phyloP scores from a whole-genome alignment of 2,329 filamentous ascomycete species.

The Diaporthe citrichinensis region DNA sequence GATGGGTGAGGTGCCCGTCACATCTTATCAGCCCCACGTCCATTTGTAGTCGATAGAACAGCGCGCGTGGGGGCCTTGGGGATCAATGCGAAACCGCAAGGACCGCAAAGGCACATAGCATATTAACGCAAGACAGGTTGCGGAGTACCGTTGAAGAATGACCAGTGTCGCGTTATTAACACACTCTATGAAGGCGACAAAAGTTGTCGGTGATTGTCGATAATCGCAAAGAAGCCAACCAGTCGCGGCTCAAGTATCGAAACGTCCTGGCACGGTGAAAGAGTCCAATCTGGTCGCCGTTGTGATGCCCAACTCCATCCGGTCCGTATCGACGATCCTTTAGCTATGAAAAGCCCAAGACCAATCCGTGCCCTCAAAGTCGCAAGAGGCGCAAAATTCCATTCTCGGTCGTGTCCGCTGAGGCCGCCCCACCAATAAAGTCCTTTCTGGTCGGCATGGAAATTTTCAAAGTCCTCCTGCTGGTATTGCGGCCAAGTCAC shows the following conservation, averaged over 20 bases:
- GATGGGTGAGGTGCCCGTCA: not conserved
- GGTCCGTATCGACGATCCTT: not conserved
- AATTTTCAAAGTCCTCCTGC: not conserved
- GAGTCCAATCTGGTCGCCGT: constrained; percentile 37
- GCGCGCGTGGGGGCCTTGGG: not conserved
- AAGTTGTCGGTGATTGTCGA: constrained; percentile 9
- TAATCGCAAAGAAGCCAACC: constrained; percentile 14
- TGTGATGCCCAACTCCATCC: constrained; percentile 24
- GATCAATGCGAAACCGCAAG: not conserved
- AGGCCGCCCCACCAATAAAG: not conserved
- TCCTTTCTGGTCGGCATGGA: not conserved
- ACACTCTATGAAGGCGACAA: constrained; percentile 28
- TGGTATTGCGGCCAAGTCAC: not conserved
- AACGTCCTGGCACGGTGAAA: constrained; percentile 29
- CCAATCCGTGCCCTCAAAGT: constrained; percentile 16
- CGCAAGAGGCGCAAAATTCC: not conserved
- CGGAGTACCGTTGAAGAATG: constrained; percentile 38
- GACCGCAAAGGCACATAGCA: not conserved
- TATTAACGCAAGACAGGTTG: not conserved
- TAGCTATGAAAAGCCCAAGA: constrained; percentile 31
- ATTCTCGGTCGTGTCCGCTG: not conserved
- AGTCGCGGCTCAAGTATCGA: constrained; percentile 11
- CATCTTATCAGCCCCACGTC: not conserved
- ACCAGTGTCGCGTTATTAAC: constrained; percentile 28
- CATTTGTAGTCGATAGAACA: not conserved